Evolutionary conservation across 768 basidiomycete genomes (phyloP).

Genomic region (Flagelloscypha sp.): DNA sequence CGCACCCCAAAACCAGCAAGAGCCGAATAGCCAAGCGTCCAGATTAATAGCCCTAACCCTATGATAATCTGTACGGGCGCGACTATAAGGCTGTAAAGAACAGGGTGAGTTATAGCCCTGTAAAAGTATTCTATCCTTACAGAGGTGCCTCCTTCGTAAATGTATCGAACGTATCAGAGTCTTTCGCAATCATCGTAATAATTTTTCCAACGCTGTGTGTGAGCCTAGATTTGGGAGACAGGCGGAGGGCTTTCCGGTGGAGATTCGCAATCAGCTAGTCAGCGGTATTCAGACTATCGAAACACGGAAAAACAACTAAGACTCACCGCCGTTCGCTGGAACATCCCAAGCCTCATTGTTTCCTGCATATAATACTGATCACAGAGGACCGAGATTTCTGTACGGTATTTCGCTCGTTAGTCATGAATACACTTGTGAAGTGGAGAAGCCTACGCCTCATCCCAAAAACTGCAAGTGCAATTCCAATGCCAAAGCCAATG

Average conservation of each 20-base stretch:
- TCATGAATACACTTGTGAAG: neutral
- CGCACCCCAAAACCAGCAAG: conserved; percentile 51
- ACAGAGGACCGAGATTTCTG: conserved; percentile 20
- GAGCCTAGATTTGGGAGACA: conserved; percentile 51
- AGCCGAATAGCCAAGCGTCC: conserved; percentile 62
- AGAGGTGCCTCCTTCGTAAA: conserved; percentile 18
- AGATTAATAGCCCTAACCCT: conserved; percentile 53
- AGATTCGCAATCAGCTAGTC: conserved; percentile 37
- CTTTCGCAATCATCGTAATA: conserved; percentile 63
- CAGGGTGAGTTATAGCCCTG: no score
- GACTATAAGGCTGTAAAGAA: no score
- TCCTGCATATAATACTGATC: neutral
- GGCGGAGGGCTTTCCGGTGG: conserved; percentile 53
- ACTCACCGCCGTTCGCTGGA: no score
- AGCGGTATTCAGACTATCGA: conserved; percentile 42
- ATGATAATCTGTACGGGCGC: no score
- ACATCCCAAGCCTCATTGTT: no score
- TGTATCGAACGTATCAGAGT: conserved; percentile 37
- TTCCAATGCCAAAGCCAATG: conserved; percentile 54
- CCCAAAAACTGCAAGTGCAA: conserved; percentile 46
- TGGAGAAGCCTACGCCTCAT: conserved; percentile 45
- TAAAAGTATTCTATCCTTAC: no score
- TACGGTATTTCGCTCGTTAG: neutral
- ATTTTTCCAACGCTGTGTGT: conserved; percentile 59
- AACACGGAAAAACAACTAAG: no score